These are phyloP conservation scores for Suillus occidentalis DNA, from an alignment of 768 basidiomycete genomes.

Conservation along the genomic window DNA sequence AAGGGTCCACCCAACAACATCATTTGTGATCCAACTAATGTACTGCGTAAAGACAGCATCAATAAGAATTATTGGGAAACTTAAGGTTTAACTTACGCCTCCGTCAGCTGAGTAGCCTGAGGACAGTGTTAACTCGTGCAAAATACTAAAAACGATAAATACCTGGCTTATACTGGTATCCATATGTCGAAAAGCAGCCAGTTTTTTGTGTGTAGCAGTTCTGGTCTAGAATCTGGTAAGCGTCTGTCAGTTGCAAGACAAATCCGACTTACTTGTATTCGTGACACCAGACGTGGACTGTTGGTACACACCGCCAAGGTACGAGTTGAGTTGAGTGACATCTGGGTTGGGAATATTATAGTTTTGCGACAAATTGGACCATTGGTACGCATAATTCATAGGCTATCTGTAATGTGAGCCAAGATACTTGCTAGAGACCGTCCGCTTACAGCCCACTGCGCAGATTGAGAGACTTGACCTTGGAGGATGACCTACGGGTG, in stretches of 20 bases:
- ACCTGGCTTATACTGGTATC: conserved; percentile 80
- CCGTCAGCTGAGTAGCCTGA: conserved; percentile 35
- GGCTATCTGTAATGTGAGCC: conserved; percentile 46
- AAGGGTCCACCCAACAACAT: conserved; percentile 67
- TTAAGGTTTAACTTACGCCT: conserved; percentile 41
- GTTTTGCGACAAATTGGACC: conserved; percentile 65
- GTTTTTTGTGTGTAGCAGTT: conserved; percentile 56
- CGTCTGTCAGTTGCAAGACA: background rate
- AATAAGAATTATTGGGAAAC: background rate
- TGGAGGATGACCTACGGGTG: conserved; percentile 34
- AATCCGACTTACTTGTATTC: conserved; percentile 46
- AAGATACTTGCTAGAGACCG: background rate
- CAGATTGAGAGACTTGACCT: conserved; percentile 80
- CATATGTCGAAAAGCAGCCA: conserved; percentile 69
- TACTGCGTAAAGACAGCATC: conserved; percentile 44
- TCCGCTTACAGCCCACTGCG: conserved; percentile 71
- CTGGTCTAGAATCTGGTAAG: conserved; percentile 47
- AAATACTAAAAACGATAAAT: conserved; percentile 20
- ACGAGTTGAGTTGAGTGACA: conserved; percentile 59
- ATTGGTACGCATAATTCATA: conserved; percentile 71
- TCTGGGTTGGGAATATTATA: conserved; percentile 53
- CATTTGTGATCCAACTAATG: conserved; percentile 75
- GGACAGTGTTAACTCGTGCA: conserved; percentile 1
- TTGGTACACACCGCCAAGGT: conserved; percentile 77
- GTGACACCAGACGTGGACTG: conserved; percentile 79